Evolutionary conservation across 1,284 basidiomycete genomes (phyloP).

Genomic region (Marasmius tenuissimus): DNA sequence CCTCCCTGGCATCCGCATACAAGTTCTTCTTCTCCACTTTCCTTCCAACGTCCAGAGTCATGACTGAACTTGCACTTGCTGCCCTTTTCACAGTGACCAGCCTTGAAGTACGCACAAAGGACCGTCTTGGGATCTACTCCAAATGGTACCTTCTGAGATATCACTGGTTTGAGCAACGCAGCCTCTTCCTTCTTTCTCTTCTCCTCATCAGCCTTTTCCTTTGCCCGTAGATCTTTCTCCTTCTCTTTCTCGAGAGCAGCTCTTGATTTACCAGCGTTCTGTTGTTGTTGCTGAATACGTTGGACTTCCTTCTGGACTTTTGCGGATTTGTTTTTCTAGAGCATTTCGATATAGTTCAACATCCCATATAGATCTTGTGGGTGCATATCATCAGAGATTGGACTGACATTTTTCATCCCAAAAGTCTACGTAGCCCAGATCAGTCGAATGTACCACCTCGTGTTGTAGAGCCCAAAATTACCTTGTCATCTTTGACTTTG

Average conservation of each 20-base stretch:
- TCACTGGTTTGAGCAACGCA: conserved; percentile 72
- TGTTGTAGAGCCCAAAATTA: conserved; percentile 24
- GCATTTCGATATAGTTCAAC: conserved; percentile 2
- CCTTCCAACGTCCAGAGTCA: conserved; percentile 81
- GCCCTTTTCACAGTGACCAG: conserved; percentile 88
- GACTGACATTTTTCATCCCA: conserved; percentile 83
- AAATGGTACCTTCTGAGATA: conserved; percentile 85
- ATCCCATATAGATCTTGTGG: conserved; percentile 7
- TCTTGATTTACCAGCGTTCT: conserved; percentile 75
- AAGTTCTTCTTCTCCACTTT: conserved; percentile 97
- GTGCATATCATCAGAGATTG: not conserved
- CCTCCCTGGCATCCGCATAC: conserved; percentile 88
- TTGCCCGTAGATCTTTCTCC: conserved; percentile 77
- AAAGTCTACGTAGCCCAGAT: conserved; percentile 63
- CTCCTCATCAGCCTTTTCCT: conserved; percentile 80
- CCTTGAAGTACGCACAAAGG: conserved; percentile 87
- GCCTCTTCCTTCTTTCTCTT: conserved; percentile 87
- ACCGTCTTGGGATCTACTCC: conserved; percentile 95
- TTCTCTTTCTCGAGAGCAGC: conserved; percentile 80
- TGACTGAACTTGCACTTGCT: conserved; percentile 97
- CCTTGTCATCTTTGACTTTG: conserved; percentile 74
- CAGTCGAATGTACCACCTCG: conserved; percentile 23
- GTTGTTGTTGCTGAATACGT: conserved; percentile 75
- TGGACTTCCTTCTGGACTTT: conserved; percentile 89
- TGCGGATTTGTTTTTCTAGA: conserved; percentile 89